Conservation (phyloP, 108 stramenopile species). For the Fragilariopsis cylindrus region DNA sequence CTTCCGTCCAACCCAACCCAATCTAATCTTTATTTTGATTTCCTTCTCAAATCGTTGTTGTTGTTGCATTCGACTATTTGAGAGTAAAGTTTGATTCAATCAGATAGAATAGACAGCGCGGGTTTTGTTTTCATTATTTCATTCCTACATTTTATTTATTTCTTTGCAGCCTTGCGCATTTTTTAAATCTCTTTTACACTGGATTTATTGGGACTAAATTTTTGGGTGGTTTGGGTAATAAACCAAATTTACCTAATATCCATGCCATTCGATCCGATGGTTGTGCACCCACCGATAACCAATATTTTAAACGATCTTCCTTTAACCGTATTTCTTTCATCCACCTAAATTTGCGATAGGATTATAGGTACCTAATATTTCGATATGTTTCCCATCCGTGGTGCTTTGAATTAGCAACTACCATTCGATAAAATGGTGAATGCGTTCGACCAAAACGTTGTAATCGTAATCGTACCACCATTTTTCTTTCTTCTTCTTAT, state of each 20-base stretch:
- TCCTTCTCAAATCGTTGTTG: too few species aligned
- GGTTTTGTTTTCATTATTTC: too few species aligned
- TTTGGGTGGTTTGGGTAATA: conserved; percentile 80
- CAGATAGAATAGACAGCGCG: too few species aligned
- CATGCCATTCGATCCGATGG: conserved; percentile 93
- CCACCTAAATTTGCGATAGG: conserved; percentile 87
- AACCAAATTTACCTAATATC: conserved; percentile 95
- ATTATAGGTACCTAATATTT: conserved; percentile 97
- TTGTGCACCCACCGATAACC: conserved; percentile 95
- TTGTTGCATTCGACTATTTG: too few species aligned
- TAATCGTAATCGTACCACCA: conserved; percentile 94
- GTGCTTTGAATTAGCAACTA: conserved; percentile 91
- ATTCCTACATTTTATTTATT: too few species aligned
- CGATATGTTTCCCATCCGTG: conserved; percentile 93
- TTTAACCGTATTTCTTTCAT: conserved; percentile 97
- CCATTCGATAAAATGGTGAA: conserved; percentile 96
- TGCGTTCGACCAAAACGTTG: conserved; percentile 95
- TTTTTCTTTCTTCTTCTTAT: conserved; percentile 16
- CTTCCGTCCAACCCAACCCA: too few species aligned
- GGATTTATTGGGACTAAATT: conserved; percentile 58
- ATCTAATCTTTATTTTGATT: too few species aligned
- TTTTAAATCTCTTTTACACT: conserved; percentile 54
- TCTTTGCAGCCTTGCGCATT: too few species aligned
- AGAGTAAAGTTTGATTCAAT: too few species aligned
- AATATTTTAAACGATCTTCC: conserved; percentile 92